Conservation (phyloP, 2,329 filamentous ascomycete species). For the Didymella glomerata region DNA sequence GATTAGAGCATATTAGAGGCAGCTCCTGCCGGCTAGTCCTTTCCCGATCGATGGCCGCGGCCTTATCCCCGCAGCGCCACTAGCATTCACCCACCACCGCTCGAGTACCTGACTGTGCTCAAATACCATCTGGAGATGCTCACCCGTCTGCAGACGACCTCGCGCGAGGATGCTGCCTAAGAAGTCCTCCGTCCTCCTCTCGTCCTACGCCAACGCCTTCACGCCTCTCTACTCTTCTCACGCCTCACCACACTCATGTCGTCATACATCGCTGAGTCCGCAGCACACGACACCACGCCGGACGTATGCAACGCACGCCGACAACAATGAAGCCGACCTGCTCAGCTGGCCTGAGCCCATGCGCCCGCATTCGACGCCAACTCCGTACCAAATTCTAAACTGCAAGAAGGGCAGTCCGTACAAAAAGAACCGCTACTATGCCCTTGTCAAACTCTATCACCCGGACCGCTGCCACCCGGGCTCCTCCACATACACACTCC, state of each 20-base stretch:
- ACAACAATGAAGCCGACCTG: constrained; percentile 33
- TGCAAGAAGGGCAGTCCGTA: constrained; percentile 71
- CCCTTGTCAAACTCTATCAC: constrained; percentile 95
- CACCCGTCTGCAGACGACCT: constrained; percentile 28
- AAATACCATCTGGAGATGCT: constrained; percentile 33
- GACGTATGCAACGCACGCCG: constrained; percentile 42
- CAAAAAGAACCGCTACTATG: constrained; percentile 83
- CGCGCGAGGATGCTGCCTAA: constrained; percentile 51
- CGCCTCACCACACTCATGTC: constrained; percentile 53
- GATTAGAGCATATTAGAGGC: constrained; percentile 13
- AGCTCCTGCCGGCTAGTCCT: constrained; percentile 3
- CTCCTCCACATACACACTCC: constrained; percentile 54
- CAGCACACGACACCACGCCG: constrained; percentile 27
- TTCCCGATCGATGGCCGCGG: constrained; percentile 10
- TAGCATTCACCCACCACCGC: constrained; percentile 20
- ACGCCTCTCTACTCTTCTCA: constrained; percentile 27
- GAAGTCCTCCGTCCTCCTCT: constrained; percentile 29
- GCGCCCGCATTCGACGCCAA: constrained; percentile 62
- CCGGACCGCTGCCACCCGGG: constrained; percentile 69
- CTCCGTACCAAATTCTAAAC: constrained; percentile 89
- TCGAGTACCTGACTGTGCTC: constrained; percentile 15
- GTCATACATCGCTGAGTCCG: constrained; percentile 45
- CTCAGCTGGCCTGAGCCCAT: constrained; percentile 45
- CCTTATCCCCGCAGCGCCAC: constrained; percentile 11
- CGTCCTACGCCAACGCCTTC: constrained; percentile 30